phyloP scores from a whole-genome alignment of 495 filamentous ascomycete genomes.

The Paragyromitra xinjiangensis region DNA sequence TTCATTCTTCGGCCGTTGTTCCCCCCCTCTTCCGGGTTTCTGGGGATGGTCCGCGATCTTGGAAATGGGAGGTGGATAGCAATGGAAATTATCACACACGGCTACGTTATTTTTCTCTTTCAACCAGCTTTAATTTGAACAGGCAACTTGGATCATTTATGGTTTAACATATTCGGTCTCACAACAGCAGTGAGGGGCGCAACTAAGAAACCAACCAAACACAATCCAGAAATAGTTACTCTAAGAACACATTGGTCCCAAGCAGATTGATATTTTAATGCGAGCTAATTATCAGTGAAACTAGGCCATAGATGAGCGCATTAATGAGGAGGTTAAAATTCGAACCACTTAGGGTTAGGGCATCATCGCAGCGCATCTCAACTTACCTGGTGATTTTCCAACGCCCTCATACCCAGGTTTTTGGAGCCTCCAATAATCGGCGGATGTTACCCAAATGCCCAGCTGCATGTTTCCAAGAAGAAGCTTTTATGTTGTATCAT shows the following conservation, averaged over 20 bases:
- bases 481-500: slow-evolving; percentile 29
- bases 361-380: neutral
- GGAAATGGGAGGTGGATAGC: slow-evolving; percentile 12
- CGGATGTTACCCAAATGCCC: slow-evolving; percentile 10
- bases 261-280: neutral
- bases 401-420: neutral
- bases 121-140: neutral
- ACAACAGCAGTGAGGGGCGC: neutral
- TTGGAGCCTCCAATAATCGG: slow-evolving; percentile 1
- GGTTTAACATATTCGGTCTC: neutral
- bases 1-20: neutral
- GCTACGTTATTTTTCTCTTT: neutral
- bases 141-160: neutral
- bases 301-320: neutral
- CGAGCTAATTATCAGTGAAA: neutral
- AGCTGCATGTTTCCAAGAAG: slow-evolving; percentile 14
- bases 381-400: neutral
- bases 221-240: neutral
- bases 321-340: slow-evolving; percentile 1
- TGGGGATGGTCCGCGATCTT: neutral
- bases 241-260: neutral
- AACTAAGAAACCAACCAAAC: neutral
- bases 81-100: slow-evolving; percentile 22
- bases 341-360: slow-evolving; percentile 17
- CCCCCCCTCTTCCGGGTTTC: slow-evolving; percentile 1